Conservation (phyloP, 176 grass and related monocot species). For the Pontederia crassipes region DNA sequence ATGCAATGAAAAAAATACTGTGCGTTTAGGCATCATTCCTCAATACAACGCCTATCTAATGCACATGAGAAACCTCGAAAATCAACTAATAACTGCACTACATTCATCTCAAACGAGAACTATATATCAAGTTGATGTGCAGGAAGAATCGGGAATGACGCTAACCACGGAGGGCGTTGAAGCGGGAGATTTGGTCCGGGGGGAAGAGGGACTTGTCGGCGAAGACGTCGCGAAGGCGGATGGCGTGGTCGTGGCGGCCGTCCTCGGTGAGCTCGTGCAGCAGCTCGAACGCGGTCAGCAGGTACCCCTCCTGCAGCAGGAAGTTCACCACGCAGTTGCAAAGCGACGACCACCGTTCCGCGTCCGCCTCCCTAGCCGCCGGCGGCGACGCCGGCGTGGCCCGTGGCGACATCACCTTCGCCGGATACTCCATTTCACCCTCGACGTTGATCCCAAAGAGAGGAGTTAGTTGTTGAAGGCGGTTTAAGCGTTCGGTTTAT, state of each 20-base stretch:
- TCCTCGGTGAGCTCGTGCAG: slow-evolving; percentile 89
- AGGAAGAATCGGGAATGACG: not conserved
- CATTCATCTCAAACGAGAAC: too few species aligned
- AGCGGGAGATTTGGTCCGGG: slow-evolving; percentile 54
- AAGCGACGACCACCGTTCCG: slow-evolving; percentile 53
- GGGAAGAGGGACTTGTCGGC: slow-evolving; percentile 52
- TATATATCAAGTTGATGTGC: too few species aligned
- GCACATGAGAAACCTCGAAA: too few species aligned
- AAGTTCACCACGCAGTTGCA: slow-evolving; percentile 99
- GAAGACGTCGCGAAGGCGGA: slow-evolving; percentile 82
- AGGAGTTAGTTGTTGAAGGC: too few species aligned
- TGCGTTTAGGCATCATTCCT: too few species aligned
- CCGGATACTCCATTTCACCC: too few species aligned
- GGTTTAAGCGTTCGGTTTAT: too few species aligned
- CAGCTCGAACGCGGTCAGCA: slow-evolving; percentile 89
- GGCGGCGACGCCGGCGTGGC: not conserved
- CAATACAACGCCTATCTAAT: too few species aligned
- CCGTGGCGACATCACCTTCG: too few species aligned
- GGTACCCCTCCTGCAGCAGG: slow-evolving; percentile 78
- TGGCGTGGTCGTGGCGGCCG: slow-evolving; percentile 69
- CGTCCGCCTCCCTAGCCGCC: slow-evolving; percentile 20
- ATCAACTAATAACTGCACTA: too few species aligned
- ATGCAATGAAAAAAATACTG: too few species aligned
- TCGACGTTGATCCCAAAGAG: too few species aligned
- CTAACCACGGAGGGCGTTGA: slow-evolving; percentile 36